Conservation (phyloP, 192 early-diverging fungal species). For the Podila epicladia region DNA sequence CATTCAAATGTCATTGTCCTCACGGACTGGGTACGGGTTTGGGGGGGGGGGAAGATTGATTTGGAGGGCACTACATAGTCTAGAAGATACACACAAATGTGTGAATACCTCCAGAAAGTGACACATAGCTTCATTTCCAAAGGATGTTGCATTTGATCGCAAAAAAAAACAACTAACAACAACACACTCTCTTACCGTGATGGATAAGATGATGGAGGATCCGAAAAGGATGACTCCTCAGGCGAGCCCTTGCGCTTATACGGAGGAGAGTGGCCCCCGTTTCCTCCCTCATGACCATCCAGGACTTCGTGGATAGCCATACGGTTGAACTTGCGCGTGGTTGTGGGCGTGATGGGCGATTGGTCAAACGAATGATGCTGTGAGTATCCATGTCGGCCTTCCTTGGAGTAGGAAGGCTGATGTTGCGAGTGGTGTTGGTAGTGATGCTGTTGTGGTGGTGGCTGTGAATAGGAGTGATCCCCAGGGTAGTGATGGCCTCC, state of each 20-base stretch:
- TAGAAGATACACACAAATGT: too few species aligned
- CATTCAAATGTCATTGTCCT: too few species aligned
- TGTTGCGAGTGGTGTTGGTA: conserved; percentile 11
- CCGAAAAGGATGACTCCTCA: conserved; percentile 42
- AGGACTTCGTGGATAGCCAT: conserved; percentile 53
- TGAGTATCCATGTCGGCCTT: not conserved
- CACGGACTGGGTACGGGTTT: too few species aligned
- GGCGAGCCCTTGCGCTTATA: conserved; percentile 43
- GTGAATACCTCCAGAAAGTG: too few species aligned
- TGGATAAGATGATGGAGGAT: conserved; percentile 29
- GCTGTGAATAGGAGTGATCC: not conserved
- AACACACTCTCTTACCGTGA: not conserved
- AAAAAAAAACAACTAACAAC: not conserved
- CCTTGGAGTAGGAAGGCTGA: not conserved
- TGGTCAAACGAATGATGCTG: conserved; percentile 3
- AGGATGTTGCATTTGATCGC: not conserved
- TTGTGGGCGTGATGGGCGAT: conserved; percentile 46
- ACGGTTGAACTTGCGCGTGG: conserved; percentile 42
- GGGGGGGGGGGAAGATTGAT: too few species aligned
- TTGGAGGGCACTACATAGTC: too few species aligned
- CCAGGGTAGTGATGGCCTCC: not conserved
- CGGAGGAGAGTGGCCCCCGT: conserved; percentile 8
- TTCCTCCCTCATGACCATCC: conserved; percentile 2
- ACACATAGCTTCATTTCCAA: not conserved
- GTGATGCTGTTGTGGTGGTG: conserved; percentile 11